Base-by-base conservation (phyloP, 106 monocot species). In the Vanilla planifolia region DNA sequence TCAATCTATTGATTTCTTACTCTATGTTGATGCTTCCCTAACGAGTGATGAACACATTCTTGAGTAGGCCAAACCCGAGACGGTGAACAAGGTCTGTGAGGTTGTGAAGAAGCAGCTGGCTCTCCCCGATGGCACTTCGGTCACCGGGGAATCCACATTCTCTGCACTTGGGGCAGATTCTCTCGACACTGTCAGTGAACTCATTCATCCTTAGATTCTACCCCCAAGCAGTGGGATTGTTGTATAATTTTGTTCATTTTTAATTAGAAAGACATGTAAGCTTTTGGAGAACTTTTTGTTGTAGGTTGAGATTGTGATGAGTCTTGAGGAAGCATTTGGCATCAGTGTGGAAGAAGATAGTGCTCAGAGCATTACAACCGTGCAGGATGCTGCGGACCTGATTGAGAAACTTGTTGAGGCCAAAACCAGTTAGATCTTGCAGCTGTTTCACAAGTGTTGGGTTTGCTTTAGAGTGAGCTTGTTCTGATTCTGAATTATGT, bases 41-140 rank as follows among this genome's bases (percentile, higher is more conserved):
- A 40, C 40, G 35, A 57, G 20, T 57, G 9, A 36, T 24, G 15
- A 11, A 5, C 33, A 0, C 14, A 57, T 35, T 46, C 4, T 48
- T 62, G 24, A 56, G 55, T 68, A 86, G 86, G 86, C 86, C 6
- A 81, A 81, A 63, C 67, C 59, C 62, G 86, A 81, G 68, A 86
- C 86, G 0, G 75, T 86, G 21, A 72, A 78, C 10, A 86, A 81
- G 71, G 86, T 86, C 16, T 77, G 77, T 26, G 59, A 71, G 5
- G 78, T 86, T 27, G 86, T 86, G 63, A 81, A 69, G 63, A 72
- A 75, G 30, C 81, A 86, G 71, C 41, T 86, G 60, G 81, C 86
- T 27, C 71, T 86, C 26, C 33, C 77, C 62, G 81, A 69, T 2
- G 74, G 51, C 2, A 37, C 67, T 24, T 2, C 67, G 19, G 42